Evolutionary conservation across 306 rosid species (phyloP), one percentile per base, ranked within the genome.

Genomic region (Glycine latifolia): DNA sequence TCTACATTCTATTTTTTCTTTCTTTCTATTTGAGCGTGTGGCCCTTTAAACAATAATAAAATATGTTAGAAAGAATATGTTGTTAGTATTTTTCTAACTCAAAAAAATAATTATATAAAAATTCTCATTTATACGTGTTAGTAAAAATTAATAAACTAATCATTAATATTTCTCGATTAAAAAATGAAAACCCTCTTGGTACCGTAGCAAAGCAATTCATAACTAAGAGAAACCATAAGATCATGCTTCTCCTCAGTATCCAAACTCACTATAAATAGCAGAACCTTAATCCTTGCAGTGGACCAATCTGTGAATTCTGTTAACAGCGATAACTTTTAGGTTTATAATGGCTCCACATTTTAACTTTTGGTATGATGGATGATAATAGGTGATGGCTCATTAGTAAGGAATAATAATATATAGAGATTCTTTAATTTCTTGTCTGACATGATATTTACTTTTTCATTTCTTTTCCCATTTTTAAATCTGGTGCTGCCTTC

Each of bases 371-470:
- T 14, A 26, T 26, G 31, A 26, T 26, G 31, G 31, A 26, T 26
- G 31, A 26, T 26, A 12, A 44, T 44, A 52, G 56, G 55, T 50
- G 55, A 11, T 11, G 55, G 5, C 11, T 50, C 55, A 10, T 2
- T 37, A 1, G 33, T 17, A 4, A 15, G 2, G 63, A 58, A 59
- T 6, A 58, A 14, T 53, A 44, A 17, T 10, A 59, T 59, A 20
- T 59, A 3, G 6, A 39, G 50, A 75, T 75, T 56, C 79, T 75
- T 73, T 10, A 58, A 75, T 49, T 73, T 58, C 5, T 54, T 56
- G 55, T 37, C 3, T 10, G 53, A 46, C 67, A 37, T 70, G 15
- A 8, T 37, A 10, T 26, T 26, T 3, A 60, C 10, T 33, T 35
- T 26, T 72, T 72, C 52, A 15, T 44, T 20, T 74, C 47, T 16